Evolutionary conservation across 352 stramenopile species (phyloP), one percentile per base, ranked within the genome.

Genomic region (Phytophthora kernoviae): DNA sequence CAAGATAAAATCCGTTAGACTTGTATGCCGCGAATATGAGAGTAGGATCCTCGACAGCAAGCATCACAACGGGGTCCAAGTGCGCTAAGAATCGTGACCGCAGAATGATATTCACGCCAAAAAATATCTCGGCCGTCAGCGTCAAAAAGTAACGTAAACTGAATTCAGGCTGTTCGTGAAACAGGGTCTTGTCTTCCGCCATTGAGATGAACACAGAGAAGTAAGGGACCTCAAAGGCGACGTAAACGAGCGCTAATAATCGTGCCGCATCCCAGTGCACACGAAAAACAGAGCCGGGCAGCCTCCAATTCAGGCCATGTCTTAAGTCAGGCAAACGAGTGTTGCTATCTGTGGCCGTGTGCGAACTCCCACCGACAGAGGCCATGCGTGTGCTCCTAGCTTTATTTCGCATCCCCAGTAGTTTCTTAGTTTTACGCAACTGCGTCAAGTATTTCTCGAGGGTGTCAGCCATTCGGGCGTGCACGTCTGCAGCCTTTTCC

Each of bases 161-260:
- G 12, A 81, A 45, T 12, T 75, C 68, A 40, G 68, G 64, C 0
- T 66, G 50, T 0, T 79, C 72, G 1, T 62, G 45, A n/a, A 90
- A 83, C 22, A 83, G 68, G 21, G 68, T 46, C 32, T 86, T 60
- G 0, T 80, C 70, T 42, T 88, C 60, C 26, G 72, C 54, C 32
- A 79, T 88, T 0, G 71, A 79, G 30, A 88, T 70, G 50, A 93
- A 91, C 0, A 84, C 67, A 10, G 84, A 66, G 39, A 81, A 89
- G 36, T 87, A 91, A 4, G 84, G 84, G 0, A 93, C 79, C 67
- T 90, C 81, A 22, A 91, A 87, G 0, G 76, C 76, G 4, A 90
- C 50, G 37, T 68, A 89, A 14, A 90, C 48, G 22, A 75, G 77
- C 1, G 58, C 48, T 2, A 87, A 7, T 6, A 93, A 54, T 0